Evolutionary conservation across 2,329 filamentous ascomycete species (phyloP), one percentile per base, ranked within the genome.

Genomic region (Fusarium redolens): DNA sequence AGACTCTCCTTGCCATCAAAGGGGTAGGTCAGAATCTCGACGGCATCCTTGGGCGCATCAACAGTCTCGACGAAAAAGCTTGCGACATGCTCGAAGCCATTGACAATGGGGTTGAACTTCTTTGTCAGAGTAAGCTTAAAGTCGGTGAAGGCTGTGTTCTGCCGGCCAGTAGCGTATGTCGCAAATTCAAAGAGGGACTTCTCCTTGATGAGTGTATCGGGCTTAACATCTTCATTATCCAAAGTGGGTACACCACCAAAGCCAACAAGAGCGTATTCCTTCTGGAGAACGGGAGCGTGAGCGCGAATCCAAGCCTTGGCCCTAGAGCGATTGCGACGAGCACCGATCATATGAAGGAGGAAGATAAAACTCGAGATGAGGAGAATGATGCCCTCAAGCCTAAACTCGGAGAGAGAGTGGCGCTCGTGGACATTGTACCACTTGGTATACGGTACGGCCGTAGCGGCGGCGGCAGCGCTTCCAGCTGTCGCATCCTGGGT

Each of bases 401-500:
- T 91, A 88, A 99, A 99, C 82, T 99, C 96, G 79, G 87, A 88
- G 68, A 92, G 85, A 31, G 91, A 91, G 78, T 95, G 91, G 79
- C 96, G 94, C 88, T 98, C 95, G 88, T 97, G 96, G 69, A 98
- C 87, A 63, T 95, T 94, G 85, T 98, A 99, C 96, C 96, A 99
- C 86, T 94, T 94, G 57, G 95, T 97, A 83, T 92, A 98, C 18
- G 93, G 93, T 31, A 86, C 85, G 47, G 81, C 83, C 28, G 65
- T 65, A 48, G 87, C 86, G 51, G 83, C 81, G 48, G 85, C 85
- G 68, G 88, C 86, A 45, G 85, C 81, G 31, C 83, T 82, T 40
- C 82, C 83, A 66, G 87, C 81, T 63, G 86, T 82, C 71, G 86
- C 83, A 67, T 86, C 83, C 65, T 83, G 83, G 48, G 85, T 83